phyloP scores from a whole-genome alignment of 345 rosid genomes.

The Populus simonii region DNA sequence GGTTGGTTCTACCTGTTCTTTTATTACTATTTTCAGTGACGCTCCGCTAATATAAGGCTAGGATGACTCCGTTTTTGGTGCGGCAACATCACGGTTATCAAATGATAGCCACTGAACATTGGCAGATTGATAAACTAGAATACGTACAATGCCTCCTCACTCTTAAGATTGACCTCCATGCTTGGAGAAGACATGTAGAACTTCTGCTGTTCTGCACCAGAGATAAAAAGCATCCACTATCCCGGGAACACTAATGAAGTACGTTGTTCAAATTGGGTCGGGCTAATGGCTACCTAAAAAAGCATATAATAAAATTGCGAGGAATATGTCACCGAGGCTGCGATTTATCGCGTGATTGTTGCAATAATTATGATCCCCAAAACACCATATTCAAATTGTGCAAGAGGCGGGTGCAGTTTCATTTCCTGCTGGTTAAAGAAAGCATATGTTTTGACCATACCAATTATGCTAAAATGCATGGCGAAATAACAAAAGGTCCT shows the following conservation, averaged over 20 bases:
- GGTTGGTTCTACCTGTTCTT: background rate
- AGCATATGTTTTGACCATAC: background rate
- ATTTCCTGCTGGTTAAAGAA: background rate
- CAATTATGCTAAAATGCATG: background rate
- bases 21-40: background rate
- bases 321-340: background rate
- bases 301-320: background rate
- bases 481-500: conserved; percentile 2
- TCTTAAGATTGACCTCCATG: background rate
- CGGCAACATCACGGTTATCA: background rate
- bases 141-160: background rate
- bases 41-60: background rate
- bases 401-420: background rate
- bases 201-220: background rate
- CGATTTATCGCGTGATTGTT: background rate
- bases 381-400: background rate
- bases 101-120: background rate
- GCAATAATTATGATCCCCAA: background rate
- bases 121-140: background rate
- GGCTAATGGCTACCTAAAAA: background rate
- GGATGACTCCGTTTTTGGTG: no score
- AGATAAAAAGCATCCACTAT: background rate
- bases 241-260: background rate
- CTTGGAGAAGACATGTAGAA: background rate
- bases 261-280: background rate